Evolutionary conservation across 176 grass and related monocot genomes (phyloP).

Genomic region (Oryza longistaminata): DNA sequence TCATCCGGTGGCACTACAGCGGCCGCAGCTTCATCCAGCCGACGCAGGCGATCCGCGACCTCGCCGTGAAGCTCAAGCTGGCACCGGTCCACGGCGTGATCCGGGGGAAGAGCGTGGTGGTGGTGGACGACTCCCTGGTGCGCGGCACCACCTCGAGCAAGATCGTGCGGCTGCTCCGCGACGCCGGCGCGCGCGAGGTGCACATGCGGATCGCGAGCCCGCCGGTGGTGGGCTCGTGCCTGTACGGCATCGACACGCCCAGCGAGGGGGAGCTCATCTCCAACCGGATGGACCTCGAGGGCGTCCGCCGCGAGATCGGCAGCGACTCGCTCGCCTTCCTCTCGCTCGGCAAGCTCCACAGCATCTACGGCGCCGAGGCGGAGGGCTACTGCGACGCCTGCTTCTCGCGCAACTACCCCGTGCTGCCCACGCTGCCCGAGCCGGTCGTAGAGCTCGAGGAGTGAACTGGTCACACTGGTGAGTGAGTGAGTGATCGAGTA

Average conservation of each 20-base stretch:
- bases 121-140: conserved; percentile 81
- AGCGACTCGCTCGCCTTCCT: conserved; percentile 69
- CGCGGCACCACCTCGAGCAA: conserved; percentile 76
- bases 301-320: conserved; percentile 56
- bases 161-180: conserved; percentile 64
- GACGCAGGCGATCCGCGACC: conserved; percentile 63
- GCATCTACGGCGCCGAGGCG: conserved; percentile 45
- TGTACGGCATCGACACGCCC: conserved; percentile 76
- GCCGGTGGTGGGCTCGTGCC: conserved; percentile 63
- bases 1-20: conserved; percentile 75
- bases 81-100: conserved; percentile 59
- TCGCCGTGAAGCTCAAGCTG: conserved; percentile 77
- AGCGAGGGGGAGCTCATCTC: conserved; percentile 72
- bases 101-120: conserved; percentile 65
- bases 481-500: too few relatives aligned
- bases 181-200: conserved; percentile 67
- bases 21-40: conserved; percentile 81
- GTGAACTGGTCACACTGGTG: not conserved
- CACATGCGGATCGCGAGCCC: conserved; percentile 82
- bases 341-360: conserved; percentile 52
- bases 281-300: conserved; percentile 60
- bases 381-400: conserved; percentile 61
- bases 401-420: conserved; percentile 71
- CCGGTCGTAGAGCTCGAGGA: conserved; percentile 41
- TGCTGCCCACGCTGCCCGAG: conserved; percentile 44